These are phyloP conservation scores for Quercus agrifolia DNA, from an alignment of 306 rosid species.

Conservation along the genomic window DNA sequence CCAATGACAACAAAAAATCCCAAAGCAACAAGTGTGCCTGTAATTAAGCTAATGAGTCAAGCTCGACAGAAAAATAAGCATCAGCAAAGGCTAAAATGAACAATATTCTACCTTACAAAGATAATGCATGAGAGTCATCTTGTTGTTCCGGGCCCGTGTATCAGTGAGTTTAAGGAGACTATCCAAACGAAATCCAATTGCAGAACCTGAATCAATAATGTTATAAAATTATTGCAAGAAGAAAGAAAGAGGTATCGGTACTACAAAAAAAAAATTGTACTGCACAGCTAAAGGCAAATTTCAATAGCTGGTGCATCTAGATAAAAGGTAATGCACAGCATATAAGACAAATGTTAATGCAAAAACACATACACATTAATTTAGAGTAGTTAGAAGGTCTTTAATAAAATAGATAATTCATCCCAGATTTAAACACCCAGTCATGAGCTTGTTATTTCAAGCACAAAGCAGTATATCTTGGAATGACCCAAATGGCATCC, in stretches of 20 bases:
- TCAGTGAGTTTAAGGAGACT: constrained; percentile 96
- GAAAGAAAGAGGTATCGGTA: constrained; percentile 7
- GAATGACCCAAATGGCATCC: neutral
- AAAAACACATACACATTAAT: neutral
- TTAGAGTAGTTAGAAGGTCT: constrained; percentile 2
- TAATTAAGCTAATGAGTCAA: neutral
- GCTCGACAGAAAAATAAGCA: neutral
- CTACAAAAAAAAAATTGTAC: neutral
- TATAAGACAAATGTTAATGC: constrained; percentile 2
- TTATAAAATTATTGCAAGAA: constrained; percentile 16
- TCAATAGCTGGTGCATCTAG: neutral
- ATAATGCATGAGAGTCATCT: constrained; percentile 99
- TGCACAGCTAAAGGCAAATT: neutral
- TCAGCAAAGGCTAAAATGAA: neutral
- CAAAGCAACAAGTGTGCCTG: neutral
- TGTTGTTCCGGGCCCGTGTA: constrained; percentile 83
- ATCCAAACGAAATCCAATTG: constrained; percentile 96
- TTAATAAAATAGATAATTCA: neutral
- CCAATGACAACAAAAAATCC: neutral
- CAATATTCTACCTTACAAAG: constrained; percentile 84
- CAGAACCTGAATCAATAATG: constrained; percentile 63
- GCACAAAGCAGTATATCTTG: neutral
- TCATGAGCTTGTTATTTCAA: neutral
- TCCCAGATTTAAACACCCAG: neutral
- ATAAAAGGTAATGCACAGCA: neutral